Base-by-base conservation (phyloP, 2,329 filamentous ascomycete species). In the Aspergillus jensenii region DNA sequence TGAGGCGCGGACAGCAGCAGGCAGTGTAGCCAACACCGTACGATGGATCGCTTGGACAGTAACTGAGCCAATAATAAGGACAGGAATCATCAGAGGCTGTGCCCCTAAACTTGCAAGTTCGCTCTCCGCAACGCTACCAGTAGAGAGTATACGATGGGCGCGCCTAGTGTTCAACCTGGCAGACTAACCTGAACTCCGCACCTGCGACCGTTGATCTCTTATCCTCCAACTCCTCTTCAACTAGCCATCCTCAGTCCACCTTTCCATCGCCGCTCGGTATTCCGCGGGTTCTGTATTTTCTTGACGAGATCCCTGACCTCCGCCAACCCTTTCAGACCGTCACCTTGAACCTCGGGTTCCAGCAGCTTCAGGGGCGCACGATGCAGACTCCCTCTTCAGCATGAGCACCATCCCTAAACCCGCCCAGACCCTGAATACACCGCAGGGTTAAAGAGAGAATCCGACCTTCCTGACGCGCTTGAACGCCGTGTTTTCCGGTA, bases 371-470 rank as follows among this genome's bases (percentile, higher is more conserved):
- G 51, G 31, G 45, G 48, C 23, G 49, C 55, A 48, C 48, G 51
- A 65, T 65, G 64, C 50, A 51, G 40, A 52, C 50, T 43, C 25
- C 39, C 40, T 53, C 55, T 59, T 48, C 56, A 63, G 62, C 54
- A 66, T 66, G 62, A 66, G 56, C 59, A 31, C 47, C 58, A 40
- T 45, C 45, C 44, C 25, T 11, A 49, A 31, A 52, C 23, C 25
- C 51, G 39, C 51, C 21, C 35, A 47, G 19, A 46, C 6, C 35
- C 37, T 47, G 35, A 51, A 37, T 51, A 55, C 44, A 45, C 31
- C 7, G 27, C 48, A 49, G 51, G 39, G 46, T 11, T 55, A 46
- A 41, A 31, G 27, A 31, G 47, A 40, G 19, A 39, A 51, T 21
- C 9, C 52, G 37, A 39, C 35, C n/a, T 33, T 11, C 23, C 19